Conservation (phyloP, 139 green algal genomes). For the Chlorella sorokiniana region DNA sequence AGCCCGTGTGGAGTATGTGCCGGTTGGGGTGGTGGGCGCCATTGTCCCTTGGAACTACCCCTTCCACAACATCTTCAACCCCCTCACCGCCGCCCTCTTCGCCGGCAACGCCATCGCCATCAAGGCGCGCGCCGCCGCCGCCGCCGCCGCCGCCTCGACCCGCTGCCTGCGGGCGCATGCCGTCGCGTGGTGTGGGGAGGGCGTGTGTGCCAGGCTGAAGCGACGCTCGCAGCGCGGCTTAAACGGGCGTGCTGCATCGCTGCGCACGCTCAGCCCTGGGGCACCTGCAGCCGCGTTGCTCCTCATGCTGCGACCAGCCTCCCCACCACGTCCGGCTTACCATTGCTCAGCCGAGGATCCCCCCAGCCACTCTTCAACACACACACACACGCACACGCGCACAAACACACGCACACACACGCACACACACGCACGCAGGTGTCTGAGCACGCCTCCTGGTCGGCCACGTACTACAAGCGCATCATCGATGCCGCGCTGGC, state of each 20-base stretch:
- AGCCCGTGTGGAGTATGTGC: conserved; percentile 90
- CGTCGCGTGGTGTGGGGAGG: not conserved
- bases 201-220: not conserved
- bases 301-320: too few relatives aligned
- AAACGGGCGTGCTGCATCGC: not conserved
- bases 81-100: conserved; percentile 90
- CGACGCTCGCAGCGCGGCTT: not conserved
- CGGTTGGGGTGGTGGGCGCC: conserved; percentile 93
- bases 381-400: not conserved
- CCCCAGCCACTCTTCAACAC: too few relatives aligned
- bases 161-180: too few relatives aligned
- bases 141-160: too few relatives aligned
- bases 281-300: too few relatives aligned
- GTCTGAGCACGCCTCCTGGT: conserved; percentile 93
- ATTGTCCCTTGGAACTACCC: conserved; percentile 99
- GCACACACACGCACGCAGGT: conserved; percentile 53
- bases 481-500: conserved; percentile 85
- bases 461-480: conserved; percentile 74
- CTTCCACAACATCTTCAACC: conserved; percentile 99
- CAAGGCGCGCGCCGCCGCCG: conserved; percentile 69
- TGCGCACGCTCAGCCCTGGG: not conserved
- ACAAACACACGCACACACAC: not conserved
- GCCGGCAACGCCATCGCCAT: conserved; percentile 95
- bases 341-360: too few relatives aligned
- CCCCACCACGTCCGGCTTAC: too few relatives aligned